These are phyloP conservation scores for Cladosporium cucumerinum DNA, from an alignment of 2,329 filamentous ascomycete species.

Conservation along the genomic window DNA sequence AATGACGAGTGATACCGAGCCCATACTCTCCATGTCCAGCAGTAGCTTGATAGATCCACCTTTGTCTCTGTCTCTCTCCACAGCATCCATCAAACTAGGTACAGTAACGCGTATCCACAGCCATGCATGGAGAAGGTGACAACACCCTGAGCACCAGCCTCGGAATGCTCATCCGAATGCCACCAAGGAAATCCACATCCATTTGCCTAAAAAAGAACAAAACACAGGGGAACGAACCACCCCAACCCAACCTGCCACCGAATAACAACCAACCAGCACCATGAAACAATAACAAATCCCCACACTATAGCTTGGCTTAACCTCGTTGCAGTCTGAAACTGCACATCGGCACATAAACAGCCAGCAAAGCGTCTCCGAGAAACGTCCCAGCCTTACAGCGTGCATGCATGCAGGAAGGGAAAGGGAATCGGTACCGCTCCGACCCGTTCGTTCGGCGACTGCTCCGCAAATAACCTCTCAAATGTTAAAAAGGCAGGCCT, in stretches of 20 bases:
- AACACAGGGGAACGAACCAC: background rate
- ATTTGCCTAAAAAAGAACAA: background rate
- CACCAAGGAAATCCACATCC: background rate
- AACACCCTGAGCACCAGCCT: background rate
- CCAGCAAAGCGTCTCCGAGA: background rate
- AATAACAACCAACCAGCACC: no score
- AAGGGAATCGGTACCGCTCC: background rate
- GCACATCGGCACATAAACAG: background rate
- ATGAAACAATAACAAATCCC: background rate
- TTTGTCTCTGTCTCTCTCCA: background rate
- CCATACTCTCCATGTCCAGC: background rate
- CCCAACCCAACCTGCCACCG: background rate
- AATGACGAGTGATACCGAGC: background rate
- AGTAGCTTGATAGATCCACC: background rate
- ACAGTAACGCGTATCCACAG: background rate
- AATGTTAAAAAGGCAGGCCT: background rate
- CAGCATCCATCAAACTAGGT: background rate
- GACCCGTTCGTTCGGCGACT: background rate
- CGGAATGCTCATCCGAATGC: background rate
- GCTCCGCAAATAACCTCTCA: background rate
- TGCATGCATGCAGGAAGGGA: background rate
- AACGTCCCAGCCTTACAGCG: background rate
- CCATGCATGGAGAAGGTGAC: background rate
- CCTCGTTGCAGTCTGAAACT: conserved; percentile 8
- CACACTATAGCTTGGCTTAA: background rate